A percentile compares a stretch with the other conserved stretches of the same genome.
Conservation (phyloP, 83 land plant species). For the Isoetes engelmannii region DNA sequence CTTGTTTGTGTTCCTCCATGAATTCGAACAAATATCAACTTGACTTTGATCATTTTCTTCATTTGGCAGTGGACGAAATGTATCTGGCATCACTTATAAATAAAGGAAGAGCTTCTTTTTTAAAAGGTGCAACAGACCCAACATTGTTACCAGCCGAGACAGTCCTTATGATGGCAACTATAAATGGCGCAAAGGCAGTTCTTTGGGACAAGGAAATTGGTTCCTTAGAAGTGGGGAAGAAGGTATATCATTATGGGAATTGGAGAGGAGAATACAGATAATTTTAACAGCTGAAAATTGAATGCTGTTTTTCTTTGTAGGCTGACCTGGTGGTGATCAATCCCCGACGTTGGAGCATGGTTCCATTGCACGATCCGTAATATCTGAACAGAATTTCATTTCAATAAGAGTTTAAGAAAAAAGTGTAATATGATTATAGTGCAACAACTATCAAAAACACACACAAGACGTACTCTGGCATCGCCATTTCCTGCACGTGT, state of each 20-base stretch:
- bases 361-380: constrained; percentile 85
- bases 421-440: too few species aligned
- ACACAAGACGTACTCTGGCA: too few species aligned
- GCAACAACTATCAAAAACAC: too few species aligned
- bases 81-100: constrained; percentile 91
- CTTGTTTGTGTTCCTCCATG: background rate
- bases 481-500: too few species aligned
- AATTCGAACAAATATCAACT: background rate
- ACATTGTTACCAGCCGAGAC: constrained; percentile 78
- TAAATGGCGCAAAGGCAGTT: constrained; percentile 78
- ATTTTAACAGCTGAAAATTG: background rate
- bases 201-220: constrained; percentile 87
- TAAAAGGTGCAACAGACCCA: constrained; percentile 75
- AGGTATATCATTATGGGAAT: constrained; percentile 47
- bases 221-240: constrained; percentile 88
- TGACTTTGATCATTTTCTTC: constrained; percentile 4
- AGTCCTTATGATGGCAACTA: constrained; percentile 78
- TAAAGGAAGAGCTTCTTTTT: constrained; percentile 66
- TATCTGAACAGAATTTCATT: too few species aligned
- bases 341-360: constrained; percentile 76
- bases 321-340: constrained; percentile 79
- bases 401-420: too few species aligned
- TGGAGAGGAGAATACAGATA: background rate
- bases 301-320: constrained; percentile 36
- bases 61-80: constrained; percentile 83